A percentile compares a stretch with the other conserved stretches of the same genome.
phyloP scores from a whole-genome alignment of 2,329 filamentous ascomycete genomes.

The Teratosphaeria destructans region DNA sequence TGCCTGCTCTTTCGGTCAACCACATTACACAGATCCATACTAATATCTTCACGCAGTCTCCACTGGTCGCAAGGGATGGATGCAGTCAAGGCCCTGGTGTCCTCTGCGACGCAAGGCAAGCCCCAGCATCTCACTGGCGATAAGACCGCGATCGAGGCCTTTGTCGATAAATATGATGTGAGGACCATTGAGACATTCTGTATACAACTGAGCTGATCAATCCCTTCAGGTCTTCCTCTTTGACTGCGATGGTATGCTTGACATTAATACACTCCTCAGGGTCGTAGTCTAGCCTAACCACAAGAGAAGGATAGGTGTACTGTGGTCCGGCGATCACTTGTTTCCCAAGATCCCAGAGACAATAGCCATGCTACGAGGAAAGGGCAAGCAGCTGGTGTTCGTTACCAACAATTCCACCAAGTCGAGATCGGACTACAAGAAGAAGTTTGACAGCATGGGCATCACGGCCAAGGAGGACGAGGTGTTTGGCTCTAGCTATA shows the following conservation, averaged over 20 bases:
- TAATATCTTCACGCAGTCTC: neutral
- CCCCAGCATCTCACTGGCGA: slow-evolving; percentile 64
- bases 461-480: slow-evolving; percentile 77
- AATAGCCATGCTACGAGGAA: slow-evolving; percentile 67
- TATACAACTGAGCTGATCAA: slow-evolving; percentile 10
- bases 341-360: slow-evolving; percentile 81
- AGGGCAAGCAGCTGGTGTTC: slow-evolving; percentile 86
- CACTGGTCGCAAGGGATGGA: slow-evolving; percentile 1
- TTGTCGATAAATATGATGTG: slow-evolving; percentile 81
- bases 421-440: slow-evolving; percentile 80
- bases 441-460: slow-evolving; percentile 73
- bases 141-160: slow-evolving; percentile 63
- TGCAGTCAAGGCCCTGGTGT: slow-evolving; percentile 1
- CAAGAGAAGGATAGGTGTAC: slow-evolving; percentile 56
- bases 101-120: neutral
- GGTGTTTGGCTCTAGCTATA: slow-evolving; percentile 93
- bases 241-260: slow-evolving; percentile 78
- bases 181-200: slow-evolving; percentile 29
- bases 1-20: neutral
- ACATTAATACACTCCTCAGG: neutral
- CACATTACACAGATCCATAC: neutral
- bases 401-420: slow-evolving; percentile 99
- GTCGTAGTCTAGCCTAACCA: slow-evolving; percentile 2
- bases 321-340: slow-evolving; percentile 91
- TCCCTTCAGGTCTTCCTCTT: slow-evolving; percentile 71